Conservation (phyloP, 148 eudicot species). For the Vaccinium myrtillus region DNA sequence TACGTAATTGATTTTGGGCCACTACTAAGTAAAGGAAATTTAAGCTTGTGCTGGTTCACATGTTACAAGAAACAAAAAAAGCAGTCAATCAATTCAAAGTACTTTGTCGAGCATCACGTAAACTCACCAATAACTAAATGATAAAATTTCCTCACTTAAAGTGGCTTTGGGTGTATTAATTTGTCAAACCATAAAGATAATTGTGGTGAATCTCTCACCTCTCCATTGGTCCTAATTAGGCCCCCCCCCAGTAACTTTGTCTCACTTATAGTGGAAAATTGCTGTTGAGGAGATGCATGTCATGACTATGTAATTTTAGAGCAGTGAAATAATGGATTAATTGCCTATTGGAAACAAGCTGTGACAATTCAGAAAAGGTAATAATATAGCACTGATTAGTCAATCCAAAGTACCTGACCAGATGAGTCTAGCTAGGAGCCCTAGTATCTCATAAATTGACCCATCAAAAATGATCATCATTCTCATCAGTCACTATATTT, state of each 20-base stretch:
- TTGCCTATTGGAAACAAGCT: neutral
- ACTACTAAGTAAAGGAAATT: neutral
- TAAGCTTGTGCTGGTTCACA: neutral
- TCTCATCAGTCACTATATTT: neutral
- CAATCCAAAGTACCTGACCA: neutral
- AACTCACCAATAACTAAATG: neutral
- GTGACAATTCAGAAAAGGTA: neutral
- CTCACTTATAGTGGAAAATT: neutral
- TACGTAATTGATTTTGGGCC: neutral
- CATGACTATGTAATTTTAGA: neutral
- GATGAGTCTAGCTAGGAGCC: neutral
- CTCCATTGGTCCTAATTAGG: neutral
- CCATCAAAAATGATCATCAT: neutral
- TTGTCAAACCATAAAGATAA: neutral
- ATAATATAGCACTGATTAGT: neutral
- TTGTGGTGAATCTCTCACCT: neutral
- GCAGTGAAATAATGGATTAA: neutral
- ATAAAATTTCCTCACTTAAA: neutral
- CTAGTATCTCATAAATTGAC: neutral
- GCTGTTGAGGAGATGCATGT: neutral
- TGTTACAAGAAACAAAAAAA: neutral
- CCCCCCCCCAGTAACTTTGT: neutral
- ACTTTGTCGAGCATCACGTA: neutral
- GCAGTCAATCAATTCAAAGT: neutral
- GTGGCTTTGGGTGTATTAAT: neutral